phyloP scores from a whole-genome alignment of 148 eudicot genomes.

The Suaeda aralocaspica region DNA sequence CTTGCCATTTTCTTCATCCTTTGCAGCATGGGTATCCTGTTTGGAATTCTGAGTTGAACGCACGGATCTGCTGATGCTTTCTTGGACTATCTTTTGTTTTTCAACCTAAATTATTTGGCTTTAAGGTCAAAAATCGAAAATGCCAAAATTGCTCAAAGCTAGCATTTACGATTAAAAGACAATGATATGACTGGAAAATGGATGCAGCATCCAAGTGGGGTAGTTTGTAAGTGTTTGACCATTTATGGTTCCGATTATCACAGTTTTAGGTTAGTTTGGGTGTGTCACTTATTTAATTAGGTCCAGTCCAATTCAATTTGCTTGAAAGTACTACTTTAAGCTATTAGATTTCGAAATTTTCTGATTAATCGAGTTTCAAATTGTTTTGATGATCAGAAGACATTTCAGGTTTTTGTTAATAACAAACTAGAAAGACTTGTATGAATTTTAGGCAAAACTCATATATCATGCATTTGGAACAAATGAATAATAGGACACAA shows the following conservation, averaged over 20 bases:
- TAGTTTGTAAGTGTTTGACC: not conserved
- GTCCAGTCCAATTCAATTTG: not conserved
- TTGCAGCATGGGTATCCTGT: slow-evolving; percentile 26
- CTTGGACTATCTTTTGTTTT: slow-evolving; percentile 77
- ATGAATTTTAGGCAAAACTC: no score
- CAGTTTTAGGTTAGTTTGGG: not conserved
- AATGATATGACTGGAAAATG: not conserved
- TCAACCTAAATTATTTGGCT: slow-evolving; percentile 56
- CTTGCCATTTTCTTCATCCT: slow-evolving; percentile 25
- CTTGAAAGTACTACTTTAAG: no score
- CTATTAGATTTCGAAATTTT: no score
- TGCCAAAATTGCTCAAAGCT: slow-evolving; percentile 1
- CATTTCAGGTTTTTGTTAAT: no score
- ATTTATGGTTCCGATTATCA: not conserved
- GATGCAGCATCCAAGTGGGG: not conserved
- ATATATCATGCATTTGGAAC: no score
- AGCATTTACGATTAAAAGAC: not conserved
- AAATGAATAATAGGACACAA: no score
- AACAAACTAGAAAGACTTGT: no score
- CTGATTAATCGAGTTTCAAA: not conserved
- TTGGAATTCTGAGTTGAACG: slow-evolving; percentile 22
- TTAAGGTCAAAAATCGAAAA: slow-evolving; percentile 6
- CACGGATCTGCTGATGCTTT: slow-evolving; percentile 39
- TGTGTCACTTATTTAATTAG: not conserved
- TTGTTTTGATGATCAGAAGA: not conserved